Percentiles rank a stretch among this genome's conserved stretches.
These are phyloP conservation scores for Suillus decipiens DNA, from an alignment of 768 basidiomycete genomes.

Conservation along the genomic window DNA sequence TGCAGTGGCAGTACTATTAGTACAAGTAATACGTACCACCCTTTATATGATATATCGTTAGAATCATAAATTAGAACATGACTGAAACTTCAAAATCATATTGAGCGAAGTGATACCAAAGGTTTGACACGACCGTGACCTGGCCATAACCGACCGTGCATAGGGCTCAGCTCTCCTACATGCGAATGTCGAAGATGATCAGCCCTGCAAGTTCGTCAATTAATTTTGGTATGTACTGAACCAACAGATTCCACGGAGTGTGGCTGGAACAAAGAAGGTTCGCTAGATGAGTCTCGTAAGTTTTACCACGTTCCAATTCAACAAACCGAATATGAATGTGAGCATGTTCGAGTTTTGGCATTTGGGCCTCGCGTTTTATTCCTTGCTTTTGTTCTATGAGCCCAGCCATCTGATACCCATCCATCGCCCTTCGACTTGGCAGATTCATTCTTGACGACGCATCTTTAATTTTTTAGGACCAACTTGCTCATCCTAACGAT, in stretches of 20 bases:
- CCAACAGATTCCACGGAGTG: no score
- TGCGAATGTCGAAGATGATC: slow-evolving; percentile 5
- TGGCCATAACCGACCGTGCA: not conserved
- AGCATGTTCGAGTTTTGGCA: slow-evolving; percentile 26
- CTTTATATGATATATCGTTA: slow-evolving; percentile 2
- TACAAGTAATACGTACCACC: not conserved
- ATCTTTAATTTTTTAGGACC: not conserved
- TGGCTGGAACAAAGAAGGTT: slow-evolving; percentile 1
- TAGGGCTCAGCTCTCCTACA: slow-evolving; percentile 1
- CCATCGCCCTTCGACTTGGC: slow-evolving; percentile 21
- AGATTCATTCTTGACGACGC: slow-evolving; percentile 10
- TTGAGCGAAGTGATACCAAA: not conserved
- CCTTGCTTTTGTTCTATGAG: slow-evolving; percentile 32
- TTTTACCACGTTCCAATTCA: slow-evolving; percentile 28
- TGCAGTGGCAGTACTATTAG: not conserved
- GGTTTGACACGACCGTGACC: not conserved
- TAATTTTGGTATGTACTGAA: slow-evolving; percentile 6
- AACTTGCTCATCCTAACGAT: slow-evolving; percentile 4
- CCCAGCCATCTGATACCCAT: slow-evolving; percentile 30
- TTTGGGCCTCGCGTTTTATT: slow-evolving; percentile 25
- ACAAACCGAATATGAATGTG: slow-evolving; percentile 16
- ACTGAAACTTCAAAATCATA: not conserved
- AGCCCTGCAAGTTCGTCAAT: slow-evolving; percentile 1
- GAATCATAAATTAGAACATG: not conserved
- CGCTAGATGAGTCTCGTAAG: slow-evolving; percentile 29